These are phyloP conservation scores for Komagataella mondaviorum DNA, from an alignment of 805 yeast species.

Conservation along the genomic window DNA sequence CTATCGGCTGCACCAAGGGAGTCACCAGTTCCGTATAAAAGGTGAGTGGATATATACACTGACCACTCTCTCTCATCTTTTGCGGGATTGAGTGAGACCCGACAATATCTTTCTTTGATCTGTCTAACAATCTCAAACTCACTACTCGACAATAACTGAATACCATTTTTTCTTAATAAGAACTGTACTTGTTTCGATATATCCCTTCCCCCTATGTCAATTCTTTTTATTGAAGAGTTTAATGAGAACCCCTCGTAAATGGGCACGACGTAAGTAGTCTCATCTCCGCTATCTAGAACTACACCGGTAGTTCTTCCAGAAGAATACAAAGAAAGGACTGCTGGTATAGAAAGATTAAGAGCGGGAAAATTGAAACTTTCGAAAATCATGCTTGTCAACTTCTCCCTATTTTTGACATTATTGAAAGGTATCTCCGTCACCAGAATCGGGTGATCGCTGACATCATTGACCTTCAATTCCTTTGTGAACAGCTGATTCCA, in stretches of 20 bases:
- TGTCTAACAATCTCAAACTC: constrained; percentile 72
- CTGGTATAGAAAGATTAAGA: constrained; percentile 59
- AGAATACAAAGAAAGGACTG: constrained; percentile 75
- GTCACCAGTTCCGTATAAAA: not conserved
- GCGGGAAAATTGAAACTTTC: constrained; percentile 69
- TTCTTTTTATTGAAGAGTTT: constrained; percentile 55
- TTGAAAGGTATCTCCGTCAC: constrained; percentile 86
- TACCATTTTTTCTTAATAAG: constrained; percentile 56
- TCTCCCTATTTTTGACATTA: constrained; percentile 47
- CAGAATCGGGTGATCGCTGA: constrained; percentile 79
- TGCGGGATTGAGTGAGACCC: constrained; percentile 34
- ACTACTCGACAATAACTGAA: constrained; percentile 50
- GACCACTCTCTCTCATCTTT: constrained; percentile 7
- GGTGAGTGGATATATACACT: constrained; percentile 2
- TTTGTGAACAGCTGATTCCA: constrained; percentile 61
- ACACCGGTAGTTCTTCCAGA: constrained; percentile 86
- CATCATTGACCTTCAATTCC: constrained; percentile 33
- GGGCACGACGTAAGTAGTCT: constrained; percentile 80
- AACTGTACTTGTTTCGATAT: constrained; percentile 63
- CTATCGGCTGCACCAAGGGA: constrained; percentile 4
- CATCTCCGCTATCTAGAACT: constrained; percentile 87
- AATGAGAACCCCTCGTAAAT: constrained; percentile 81
- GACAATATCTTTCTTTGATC: constrained; percentile 68
- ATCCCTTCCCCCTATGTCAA: constrained; percentile 81
- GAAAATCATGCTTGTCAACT: constrained; percentile 50